Conservation (phyloP, 441 rosid species). For the Aleurites moluccanus region DNA sequence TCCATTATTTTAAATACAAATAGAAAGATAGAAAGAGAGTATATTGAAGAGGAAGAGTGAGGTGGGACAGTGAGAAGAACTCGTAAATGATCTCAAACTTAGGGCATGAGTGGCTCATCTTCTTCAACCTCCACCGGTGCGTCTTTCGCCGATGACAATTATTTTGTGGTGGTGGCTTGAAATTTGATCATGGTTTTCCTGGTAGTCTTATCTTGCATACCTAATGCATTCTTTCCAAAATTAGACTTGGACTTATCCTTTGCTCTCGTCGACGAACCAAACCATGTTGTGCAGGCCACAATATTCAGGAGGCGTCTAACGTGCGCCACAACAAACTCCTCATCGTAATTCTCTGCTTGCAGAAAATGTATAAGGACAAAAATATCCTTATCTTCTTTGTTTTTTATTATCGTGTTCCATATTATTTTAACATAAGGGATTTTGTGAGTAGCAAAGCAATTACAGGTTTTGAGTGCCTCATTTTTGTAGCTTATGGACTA, state of each 20-base stretch:
- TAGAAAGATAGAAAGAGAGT: slow-evolving; percentile 7
- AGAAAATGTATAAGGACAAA: neutral
- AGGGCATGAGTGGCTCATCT: slow-evolving; percentile 58
- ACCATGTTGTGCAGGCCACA: slow-evolving; percentile 61
- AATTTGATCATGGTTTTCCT: slow-evolving; percentile 39
- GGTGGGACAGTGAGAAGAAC: slow-evolving; percentile 65
- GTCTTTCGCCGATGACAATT: slow-evolving; percentile 30
- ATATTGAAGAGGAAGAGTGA: slow-evolving; percentile 73
- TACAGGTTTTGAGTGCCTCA: too few species aligned
- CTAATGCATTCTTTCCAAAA: slow-evolving; percentile 33
- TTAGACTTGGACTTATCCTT: slow-evolving; percentile 40
- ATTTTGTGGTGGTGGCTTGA: slow-evolving; percentile 35
- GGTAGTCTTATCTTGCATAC: slow-evolving; percentile 37
- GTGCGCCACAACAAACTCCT: slow-evolving; percentile 49
- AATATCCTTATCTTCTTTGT: too few species aligned
- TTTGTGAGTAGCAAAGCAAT: too few species aligned
- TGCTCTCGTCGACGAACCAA: slow-evolving; percentile 55
- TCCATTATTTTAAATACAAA: neutral
- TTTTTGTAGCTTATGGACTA: too few species aligned
- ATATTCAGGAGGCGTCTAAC: slow-evolving; percentile 62
- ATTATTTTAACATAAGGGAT: too few species aligned
- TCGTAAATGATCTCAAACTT: slow-evolving; percentile 65
- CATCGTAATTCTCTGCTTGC: slow-evolving; percentile 46
- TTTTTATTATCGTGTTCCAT: too few species aligned
- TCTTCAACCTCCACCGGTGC: slow-evolving; percentile 29